These are phyloP conservation scores for Jatropha curcas DNA, from an alignment of 345 rosid species.

Conservation along the genomic window DNA sequence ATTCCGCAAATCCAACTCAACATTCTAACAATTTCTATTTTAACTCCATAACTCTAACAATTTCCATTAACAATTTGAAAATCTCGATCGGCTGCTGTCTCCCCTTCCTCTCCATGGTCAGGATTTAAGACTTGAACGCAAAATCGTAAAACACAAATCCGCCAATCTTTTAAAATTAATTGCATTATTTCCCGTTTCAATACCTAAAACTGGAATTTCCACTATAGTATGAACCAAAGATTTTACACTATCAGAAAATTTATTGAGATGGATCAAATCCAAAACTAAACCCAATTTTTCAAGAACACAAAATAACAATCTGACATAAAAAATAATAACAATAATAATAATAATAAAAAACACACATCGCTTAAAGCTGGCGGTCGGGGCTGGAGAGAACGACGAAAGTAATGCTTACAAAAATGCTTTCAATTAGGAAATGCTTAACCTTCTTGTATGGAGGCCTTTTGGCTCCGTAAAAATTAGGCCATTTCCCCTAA, in stretches of 20 bases:
- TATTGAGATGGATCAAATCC: slow-evolving; percentile 66
- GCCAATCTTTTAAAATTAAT: slow-evolving; percentile 37
- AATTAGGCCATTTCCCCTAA: too few relatives aligned
- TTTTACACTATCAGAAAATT: slow-evolving; percentile 79
- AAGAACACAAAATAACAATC: slow-evolving; percentile 40
- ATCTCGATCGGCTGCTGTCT: slow-evolving; percentile 70
- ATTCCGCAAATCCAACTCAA: slow-evolving; percentile 52
- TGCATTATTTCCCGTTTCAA: slow-evolving; percentile 37
- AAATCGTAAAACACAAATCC: slow-evolving; percentile 54
- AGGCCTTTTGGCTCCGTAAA: too few relatives aligned
- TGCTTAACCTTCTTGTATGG: too few relatives aligned
- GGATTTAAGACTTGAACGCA: slow-evolving; percentile 51
- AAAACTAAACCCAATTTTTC: slow-evolving; percentile 54
- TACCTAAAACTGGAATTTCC: slow-evolving; percentile 55
- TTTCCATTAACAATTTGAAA: slow-evolving; percentile 64
- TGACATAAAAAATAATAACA: slow-evolving; percentile 46
- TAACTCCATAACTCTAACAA: slow-evolving; percentile 57
- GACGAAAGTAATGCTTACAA: slow-evolving; percentile 70
- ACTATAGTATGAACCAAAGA: slow-evolving; percentile 65
- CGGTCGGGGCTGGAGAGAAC: slow-evolving; percentile 49
- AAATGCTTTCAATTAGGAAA: too few relatives aligned
- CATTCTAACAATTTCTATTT: too few relatives aligned
- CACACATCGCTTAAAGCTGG: slow-evolving; percentile 16
- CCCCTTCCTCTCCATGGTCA: slow-evolving; percentile 63
- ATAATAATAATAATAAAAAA: too few relatives aligned